Evolutionary conservation across 2,329 filamentous ascomycete species (phyloP), one percentile per base, ranked within the genome.

Genomic region (Conoideocrella luteorostrata): DNA sequence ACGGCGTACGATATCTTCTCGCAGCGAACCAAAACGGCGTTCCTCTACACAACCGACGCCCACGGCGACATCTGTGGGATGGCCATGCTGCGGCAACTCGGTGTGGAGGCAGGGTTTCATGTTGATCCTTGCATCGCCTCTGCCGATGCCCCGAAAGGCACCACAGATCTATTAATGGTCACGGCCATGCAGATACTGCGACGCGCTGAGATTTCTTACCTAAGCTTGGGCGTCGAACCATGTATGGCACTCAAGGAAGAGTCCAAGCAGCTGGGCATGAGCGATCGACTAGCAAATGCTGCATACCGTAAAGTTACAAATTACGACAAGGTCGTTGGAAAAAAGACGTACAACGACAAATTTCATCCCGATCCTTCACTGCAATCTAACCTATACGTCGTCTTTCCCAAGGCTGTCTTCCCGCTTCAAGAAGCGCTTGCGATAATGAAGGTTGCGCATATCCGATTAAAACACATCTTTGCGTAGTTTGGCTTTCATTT

Each of bases 111-210:
- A 2, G 52, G 52, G 1, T 54, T 54, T 24, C 52, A 52, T 24
- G 34, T 52, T 6, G 52, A 54, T 15, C 52, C 52, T 3, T 54
- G 52, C 42, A 48, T 54, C 22, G 52, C 52, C 17, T 42, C 49
- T 2, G 34, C 43, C 5, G 41, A 40, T 3, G 44, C 43, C 2
- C 47, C 47, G 2, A 42, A 45, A 18, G 49, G 47, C 18, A 45
- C 45, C n/a, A 49, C 49, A 4, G 50, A 53, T 7, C 40, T 54
- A 10, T 46, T 52, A 17, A 47, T 54, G 35, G 39, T 52, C 12
- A 43, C 50, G 4, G 45, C 46, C 17, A 50, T 50, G 49, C 49
- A 49, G 42, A 40, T 52, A 11, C 49, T 54, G 11, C 43, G 38
- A 20, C 39, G 39, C 7, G 45, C 49, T 3, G 50, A 47, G 2